Evolutionary conservation across 1,139 yeast genomes (phyloP), one percentile per base, ranked within the genome.

Genomic region (Pichia sp.): DNA sequence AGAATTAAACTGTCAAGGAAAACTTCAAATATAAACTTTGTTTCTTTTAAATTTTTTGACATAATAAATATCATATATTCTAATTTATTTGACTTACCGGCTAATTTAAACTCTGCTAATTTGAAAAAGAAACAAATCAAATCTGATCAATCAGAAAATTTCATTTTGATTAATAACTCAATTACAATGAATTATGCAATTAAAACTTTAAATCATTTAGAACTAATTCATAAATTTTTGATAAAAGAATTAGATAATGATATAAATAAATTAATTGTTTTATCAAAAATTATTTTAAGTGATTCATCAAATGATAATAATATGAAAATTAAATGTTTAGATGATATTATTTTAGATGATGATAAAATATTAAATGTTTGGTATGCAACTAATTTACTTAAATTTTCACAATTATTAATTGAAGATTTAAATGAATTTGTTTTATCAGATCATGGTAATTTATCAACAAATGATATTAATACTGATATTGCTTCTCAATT

Each of bases 171-270:
- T 8, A 40, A 40, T 16, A 45, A 50, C 34, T 11, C 41, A 11
- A 49, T 59, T 0, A 22, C 42, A n/a, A 37, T 56, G 39, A 50
- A 55, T 35, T 51, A 44, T 30, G 61, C 61, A 1, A 43, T 52
- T 2, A 47, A 51, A 23, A 45, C 53, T 2, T 42, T 58, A 20
- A 55, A 52, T 39, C 64, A 61, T 27, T 38, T 63, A 20, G 56
- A 56, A 10, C 34, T 52, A 9, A 43, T 62, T 16, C 63, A 58
- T 42, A 31, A 43, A 12, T 58, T 58, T 27, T 40, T 61, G 23
- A 46, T 61, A 16, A 49, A 51, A 20, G 64, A 62, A 41, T 42
- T 61, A 1, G 64, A 57, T 31, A 58, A 62, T 29, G 66, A 63
- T 43, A 49, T 53, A 30, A 61, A 62, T 34, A 55, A 56, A 42